Percentiles rank a stretch among this genome's conserved stretches.
Conservation (phyloP, 2,329 filamentous ascomycete species). For the Aureobasidium sp. region DNA sequence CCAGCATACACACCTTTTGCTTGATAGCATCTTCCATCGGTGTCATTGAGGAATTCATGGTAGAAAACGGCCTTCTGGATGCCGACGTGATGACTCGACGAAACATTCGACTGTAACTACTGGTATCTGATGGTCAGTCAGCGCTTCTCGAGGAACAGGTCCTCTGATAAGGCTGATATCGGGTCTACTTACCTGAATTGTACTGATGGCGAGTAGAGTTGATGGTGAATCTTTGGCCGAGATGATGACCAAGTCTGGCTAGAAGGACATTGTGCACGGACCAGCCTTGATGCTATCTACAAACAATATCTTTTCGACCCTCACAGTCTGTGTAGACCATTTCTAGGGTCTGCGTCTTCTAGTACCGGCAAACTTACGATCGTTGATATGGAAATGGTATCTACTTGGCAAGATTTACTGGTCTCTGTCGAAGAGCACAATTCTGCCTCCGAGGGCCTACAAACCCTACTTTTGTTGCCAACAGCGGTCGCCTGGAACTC, state of each 20-base stretch:
- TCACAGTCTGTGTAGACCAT: too few species aligned
- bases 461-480: background rate
- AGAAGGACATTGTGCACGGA: background rate
- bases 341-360: too few species aligned
- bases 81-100: slow-evolving; percentile 1
- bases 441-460: background rate
- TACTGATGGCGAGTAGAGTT: background rate
- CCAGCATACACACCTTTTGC: slow-evolving; percentile 52
- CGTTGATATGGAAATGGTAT: too few species aligned
- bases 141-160: background rate
- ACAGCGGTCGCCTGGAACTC: slow-evolving; percentile 1
- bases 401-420: too few species aligned
- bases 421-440: too few species aligned
- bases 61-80: slow-evolving; percentile 22
- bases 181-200: background rate
- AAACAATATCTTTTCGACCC: background rate
- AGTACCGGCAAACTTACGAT: too few species aligned
- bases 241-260: slow-evolving; percentile 6
- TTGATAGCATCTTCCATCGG: slow-evolving; percentile 80
- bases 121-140: background rate
- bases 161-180: background rate
- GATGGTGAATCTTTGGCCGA: background rate
- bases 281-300: background rate
- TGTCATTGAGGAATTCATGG: slow-evolving; percentile 51
- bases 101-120: slow-evolving; percentile 6